Base-by-base conservation (phyloP, 306 rosid species). In the Potentilla sterilis region DNA sequence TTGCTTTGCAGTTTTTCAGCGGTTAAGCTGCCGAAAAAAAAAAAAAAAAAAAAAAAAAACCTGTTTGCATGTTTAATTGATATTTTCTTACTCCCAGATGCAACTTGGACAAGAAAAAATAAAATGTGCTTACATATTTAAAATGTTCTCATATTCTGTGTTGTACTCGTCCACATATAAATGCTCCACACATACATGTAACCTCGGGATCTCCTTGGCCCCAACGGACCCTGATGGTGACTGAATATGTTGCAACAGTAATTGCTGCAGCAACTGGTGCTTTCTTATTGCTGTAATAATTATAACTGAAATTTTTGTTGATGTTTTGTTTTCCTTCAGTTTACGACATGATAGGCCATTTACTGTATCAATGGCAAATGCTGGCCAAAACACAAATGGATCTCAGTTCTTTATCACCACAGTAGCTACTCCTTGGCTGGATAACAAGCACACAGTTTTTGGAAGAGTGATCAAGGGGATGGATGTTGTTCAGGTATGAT, bases 321-420 rank as follows among this genome's bases (percentile, higher is more conserved):
- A 65, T 68, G 41, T 78, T 62, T 69, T 84, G 76, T 61, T 19
- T 80, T 54, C 80, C 52, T 85, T 86, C 91, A 95, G 99, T 75
- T 87, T 92, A 79, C 88, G 99, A 81, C 99, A 95, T 67, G 99
- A 95, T 79, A 87, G 99, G 70, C 97, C 99, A 78, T 95, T 95
- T 89, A 95, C 97, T 0, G 75, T 92, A 52, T 95, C 99, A 67
- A 95, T 95, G 99, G 99, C 99, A 72, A 95, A 95, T 83, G 99
- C 97, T 1, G 99, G 99, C 40, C 93, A 82, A 40, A 92, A 95
- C 78, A 81, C 97, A 59, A 95, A 95, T 71, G 99, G 99, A 61
- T 95, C 99, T 79, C 97, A 95, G 84, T 95, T 95, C 84, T 95
- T 95, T 82, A 89, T 95, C 89, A 95, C 99, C 68, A 95, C 99